Evolutionary conservation across 169 alveolate genomes (phyloP), one percentile per base, ranked within the genome.

Genomic region (Cryptosporidium tyzzeri): DNA sequence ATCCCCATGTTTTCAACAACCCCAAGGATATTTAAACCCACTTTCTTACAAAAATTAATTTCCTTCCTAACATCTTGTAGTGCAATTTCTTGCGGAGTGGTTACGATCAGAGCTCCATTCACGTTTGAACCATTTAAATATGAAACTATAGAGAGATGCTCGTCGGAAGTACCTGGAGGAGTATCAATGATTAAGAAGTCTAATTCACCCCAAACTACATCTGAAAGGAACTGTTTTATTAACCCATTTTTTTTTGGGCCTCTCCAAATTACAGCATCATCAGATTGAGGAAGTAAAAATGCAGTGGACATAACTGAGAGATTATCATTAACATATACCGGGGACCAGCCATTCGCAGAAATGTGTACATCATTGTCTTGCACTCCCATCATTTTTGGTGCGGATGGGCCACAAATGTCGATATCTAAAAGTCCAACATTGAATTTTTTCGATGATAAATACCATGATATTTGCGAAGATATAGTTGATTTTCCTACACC

Each of bases 121-220:
- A 96, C 84, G 26, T 94, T 91, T 53, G 97, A 92, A 71, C 94
- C 96, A 91, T 96, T 94, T 51, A 98, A 95, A 74, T 96, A 96
- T 45, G 97, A 92, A 29, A 96, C 97, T 18, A 98, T 94, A 45
- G 99, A 95, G 55, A 98, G 93, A 91, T 98, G 99, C 71, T 98
- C 99, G 92, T 98, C 99, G 33, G 99, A 96, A n/a, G 99, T 97
- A 6, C 98, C 99, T 12, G 99, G 99, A 3, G 99, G 99, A 12
- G 99, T 96, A 92, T 98, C 99, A 50, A 98, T 96, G 84, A 98
- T 95, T 65, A 98, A 96, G 85, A 95, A 97, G 87, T 98, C 99
- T 68, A 97, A 93, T 44, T 95, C 97, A 35, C 98, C 99, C 99
- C 99, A 98, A 85, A 92, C 93, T 5, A 98, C 99, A 69, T 98